A percentile compares a stretch with the other conserved stretches of the same genome.
Evolutionary conservation across 805 yeast species (phyloP).

Genomic region (Nakazawaea populi): DNA sequence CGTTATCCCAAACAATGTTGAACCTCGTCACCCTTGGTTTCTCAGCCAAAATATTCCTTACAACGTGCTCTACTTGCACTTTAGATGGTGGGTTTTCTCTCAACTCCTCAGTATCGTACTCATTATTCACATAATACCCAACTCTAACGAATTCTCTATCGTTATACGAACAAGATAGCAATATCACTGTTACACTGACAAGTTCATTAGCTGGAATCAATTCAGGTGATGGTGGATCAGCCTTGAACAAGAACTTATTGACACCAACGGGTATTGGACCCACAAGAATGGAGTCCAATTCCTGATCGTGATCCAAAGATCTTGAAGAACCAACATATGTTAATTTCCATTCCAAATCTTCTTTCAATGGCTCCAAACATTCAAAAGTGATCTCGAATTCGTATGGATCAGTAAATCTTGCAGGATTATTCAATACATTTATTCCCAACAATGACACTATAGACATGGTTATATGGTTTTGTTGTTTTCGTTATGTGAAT

Average conservation of each 20-base stretch:
- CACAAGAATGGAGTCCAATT: constrained; percentile 89
- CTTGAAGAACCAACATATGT: constrained; percentile 96
- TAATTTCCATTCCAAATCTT: constrained; percentile 94
- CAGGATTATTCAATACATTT: constrained; percentile 90
- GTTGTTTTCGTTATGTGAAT: too few relatives aligned
- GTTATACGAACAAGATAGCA: constrained; percentile 87
- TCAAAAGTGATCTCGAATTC: constrained; percentile 97
- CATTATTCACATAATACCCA: constrained; percentile 96
- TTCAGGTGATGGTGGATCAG: constrained; percentile 96
- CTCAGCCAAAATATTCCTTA: constrained; percentile 90
- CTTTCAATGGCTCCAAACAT: constrained; percentile 86
- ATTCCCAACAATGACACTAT: constrained; percentile 90
- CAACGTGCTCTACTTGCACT: constrained; percentile 91
- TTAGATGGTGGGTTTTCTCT: constrained; percentile 91
- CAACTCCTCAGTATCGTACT: constrained; percentile 88
- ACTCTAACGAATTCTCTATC: constrained; percentile 95
- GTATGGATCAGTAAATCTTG: constrained; percentile 86
- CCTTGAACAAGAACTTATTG: constrained; percentile 85
- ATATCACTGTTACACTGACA: constrained; percentile 90
- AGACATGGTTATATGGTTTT: constrained; percentile 49
- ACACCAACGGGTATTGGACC: constrained; percentile 99
- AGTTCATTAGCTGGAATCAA: constrained; percentile 93
- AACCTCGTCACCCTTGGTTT: constrained; percentile 97
- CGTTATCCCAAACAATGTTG: constrained; percentile 93
- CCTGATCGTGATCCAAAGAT: constrained; percentile 94